Percentiles rank a stretch among this genome's conserved stretches.
Conservation (phyloP, 164 flowering plant genomes). For the Cinnamomum chago region DNA sequence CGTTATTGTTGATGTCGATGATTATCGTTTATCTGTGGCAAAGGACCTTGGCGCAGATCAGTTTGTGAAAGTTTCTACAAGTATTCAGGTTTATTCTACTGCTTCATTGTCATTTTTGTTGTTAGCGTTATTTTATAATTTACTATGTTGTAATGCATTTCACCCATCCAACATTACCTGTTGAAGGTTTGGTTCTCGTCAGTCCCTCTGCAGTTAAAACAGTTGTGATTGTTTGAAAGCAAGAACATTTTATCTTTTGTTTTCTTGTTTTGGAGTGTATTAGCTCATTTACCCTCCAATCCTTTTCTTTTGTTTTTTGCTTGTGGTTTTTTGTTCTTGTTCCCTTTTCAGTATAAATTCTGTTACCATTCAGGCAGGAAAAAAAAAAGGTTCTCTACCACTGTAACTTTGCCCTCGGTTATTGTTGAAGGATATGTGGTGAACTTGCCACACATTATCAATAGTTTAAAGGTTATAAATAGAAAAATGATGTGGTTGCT, state of each 20-base stretch:
- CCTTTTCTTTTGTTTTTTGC: too few relatives aligned
- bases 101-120: not conserved
- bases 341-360: too few relatives aligned
- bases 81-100: constrained; percentile 39
- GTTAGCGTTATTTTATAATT: not conserved
- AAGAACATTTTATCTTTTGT: not conserved
- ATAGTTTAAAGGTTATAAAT: too few relatives aligned
- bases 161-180: not conserved
- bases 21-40: constrained; percentile 72
- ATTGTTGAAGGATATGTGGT: not conserved
- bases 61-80: constrained; percentile 65
- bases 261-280: too few relatives aligned
- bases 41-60: constrained; percentile 78
- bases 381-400: not conserved
- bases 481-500: too few relatives aligned
- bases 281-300: too few relatives aligned
- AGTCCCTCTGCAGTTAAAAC: not conserved
- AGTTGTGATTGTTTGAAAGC: not conserved
- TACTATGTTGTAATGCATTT: not conserved
- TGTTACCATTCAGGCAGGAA: too few relatives aligned
- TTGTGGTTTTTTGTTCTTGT: too few relatives aligned
- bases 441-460: not conserved
- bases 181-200: not conserved
- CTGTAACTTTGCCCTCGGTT: not conserved
- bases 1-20: constrained; percentile 80